A percentile compares a stretch with the other conserved stretches of the same genome.
Evolutionary conservation across 2,329 filamentous ascomycete genomes (phyloP).

Genomic region (Botrytis sinoallii): DNA sequence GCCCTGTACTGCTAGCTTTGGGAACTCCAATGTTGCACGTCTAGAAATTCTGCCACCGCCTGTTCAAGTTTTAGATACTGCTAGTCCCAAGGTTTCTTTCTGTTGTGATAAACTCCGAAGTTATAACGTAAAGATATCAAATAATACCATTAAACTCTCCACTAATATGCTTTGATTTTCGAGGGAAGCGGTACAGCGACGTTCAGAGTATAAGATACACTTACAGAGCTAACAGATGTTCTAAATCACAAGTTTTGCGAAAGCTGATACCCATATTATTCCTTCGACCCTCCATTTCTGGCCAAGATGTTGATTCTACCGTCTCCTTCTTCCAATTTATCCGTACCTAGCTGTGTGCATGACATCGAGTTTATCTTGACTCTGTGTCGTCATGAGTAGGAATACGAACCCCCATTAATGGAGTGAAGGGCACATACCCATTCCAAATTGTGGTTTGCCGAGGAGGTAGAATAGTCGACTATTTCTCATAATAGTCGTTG

Average conservation of each 20-base stretch:
- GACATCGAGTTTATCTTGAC: background rate
- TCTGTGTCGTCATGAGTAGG: background rate
- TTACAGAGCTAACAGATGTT: background rate
- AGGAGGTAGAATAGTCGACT: background rate
- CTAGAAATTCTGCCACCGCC: background rate
- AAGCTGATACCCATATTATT: background rate
- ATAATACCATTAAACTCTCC: background rate
- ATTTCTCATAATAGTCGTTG: background rate
- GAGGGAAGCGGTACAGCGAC: accelerated
- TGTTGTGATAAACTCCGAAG: background rate
- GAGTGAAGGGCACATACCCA: background rate
- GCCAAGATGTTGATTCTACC: background rate
- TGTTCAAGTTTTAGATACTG: background rate
- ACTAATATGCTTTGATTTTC: background rate
- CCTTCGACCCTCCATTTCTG: background rate
- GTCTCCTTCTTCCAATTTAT: background rate
- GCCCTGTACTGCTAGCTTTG: background rate
- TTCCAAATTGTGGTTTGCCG: background rate
- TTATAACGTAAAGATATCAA: background rate
- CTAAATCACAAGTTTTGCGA: background rate
- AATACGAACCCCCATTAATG: accelerated
- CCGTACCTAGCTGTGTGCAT: background rate
- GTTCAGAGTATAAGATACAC: background rate
- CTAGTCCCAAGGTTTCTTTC: background rate
- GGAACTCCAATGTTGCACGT: background rate